Percentiles rank a stretch among this genome's conserved stretches.
These are phyloP conservation scores for Flammula alnicola DNA, from an alignment of 1,284 basidiomycete genomes.

Conservation along the genomic window DNA sequence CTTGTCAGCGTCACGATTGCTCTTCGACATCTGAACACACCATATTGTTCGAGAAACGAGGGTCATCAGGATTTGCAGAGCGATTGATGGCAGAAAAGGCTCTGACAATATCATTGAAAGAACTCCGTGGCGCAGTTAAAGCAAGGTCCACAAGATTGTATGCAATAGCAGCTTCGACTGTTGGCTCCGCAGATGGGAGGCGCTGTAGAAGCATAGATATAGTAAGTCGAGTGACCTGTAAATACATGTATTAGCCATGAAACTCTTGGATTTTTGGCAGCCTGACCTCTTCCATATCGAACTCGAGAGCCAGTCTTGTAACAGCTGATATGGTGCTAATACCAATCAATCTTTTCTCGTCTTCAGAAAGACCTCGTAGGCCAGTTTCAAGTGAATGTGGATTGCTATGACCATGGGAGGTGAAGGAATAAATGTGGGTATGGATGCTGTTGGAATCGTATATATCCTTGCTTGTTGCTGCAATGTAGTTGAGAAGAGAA, in stretches of 20 bases:
- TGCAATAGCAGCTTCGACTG: constrained; percentile 89
- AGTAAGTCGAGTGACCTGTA: constrained; percentile 80
- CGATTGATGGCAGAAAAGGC: constrained; percentile 89
- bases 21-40: constrained; percentile 39
- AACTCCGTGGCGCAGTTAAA: constrained; percentile 73
- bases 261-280: neutral
- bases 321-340: constrained; percentile 93
- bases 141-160: constrained; percentile 92
- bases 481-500: constrained; percentile 91
- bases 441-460: constrained; percentile 54
- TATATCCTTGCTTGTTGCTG: constrained; percentile 77
- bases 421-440: constrained; percentile 45
- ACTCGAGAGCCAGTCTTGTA: constrained; percentile 82
- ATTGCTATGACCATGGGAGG: constrained; percentile 50
- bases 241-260: neutral
- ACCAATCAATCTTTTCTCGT: constrained; percentile 83
- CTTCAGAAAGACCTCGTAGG: constrained; percentile 73
- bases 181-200: constrained; percentile 81
- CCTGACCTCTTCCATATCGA: constrained; percentile 78
- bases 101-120: constrained; percentile 86
- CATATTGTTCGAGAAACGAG: constrained; percentile 85
- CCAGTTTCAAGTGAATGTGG: constrained; percentile 63
- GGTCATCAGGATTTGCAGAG: constrained; percentile 83
- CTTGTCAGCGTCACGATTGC: neutral
- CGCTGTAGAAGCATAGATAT: constrained; percentile 94